Evolutionary conservation across 805 yeast species (phyloP), one percentile per base, ranked within the genome.

Genomic region (Candida sakaeoensis): DNA sequence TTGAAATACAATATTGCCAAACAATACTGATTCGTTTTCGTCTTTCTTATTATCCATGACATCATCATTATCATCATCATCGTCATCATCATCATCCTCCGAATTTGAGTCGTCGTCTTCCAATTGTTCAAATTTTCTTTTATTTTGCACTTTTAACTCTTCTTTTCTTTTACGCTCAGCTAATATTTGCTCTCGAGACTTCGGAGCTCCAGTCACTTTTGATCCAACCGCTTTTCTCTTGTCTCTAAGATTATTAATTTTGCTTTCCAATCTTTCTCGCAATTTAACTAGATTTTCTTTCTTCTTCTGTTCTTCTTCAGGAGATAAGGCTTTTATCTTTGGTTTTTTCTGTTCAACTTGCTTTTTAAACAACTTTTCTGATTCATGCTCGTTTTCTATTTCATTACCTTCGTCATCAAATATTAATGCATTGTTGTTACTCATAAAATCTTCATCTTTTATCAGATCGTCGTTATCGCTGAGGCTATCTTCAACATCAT

Each of bases 181-280:
- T 39, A 86, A 63, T 37, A 85, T 80, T 30, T 83, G 90, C 49
- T 88, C 95, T 61, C 97, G 74, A 8, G 91, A 85, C 43, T 80
- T 74, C 12, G 90, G 89, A 0, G 96, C 93, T 17, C 96, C 96
- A 4, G 74, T 69, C 4, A 72, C 79, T 33, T 79, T 82, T 1
- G 90, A 68, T 2, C 98, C 98, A 1, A 95, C 93, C 1, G 98
- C 99, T 53, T 84, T 90, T 58, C 99, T 80, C 61, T 78, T 84
- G 40, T 82, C 89, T 49, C 81, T 79, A 65, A 93, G 54, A 7
- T 63, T 65, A 41, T 68, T 75, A 47, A 93, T 90, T 58, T 80
- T 86, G 13, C 74, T 75, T 21, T 91, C 82, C 32, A 93, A 74
- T 58, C 84, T 84, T n/a, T 81, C 83, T 54, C 90, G 79, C 44